A percentile compares a stretch with the other conserved stretches of the same genome.
phyloP scores from a whole-genome alignment of 495 filamentous ascomycete species.

The Oleoguttula mirabilis region DNA sequence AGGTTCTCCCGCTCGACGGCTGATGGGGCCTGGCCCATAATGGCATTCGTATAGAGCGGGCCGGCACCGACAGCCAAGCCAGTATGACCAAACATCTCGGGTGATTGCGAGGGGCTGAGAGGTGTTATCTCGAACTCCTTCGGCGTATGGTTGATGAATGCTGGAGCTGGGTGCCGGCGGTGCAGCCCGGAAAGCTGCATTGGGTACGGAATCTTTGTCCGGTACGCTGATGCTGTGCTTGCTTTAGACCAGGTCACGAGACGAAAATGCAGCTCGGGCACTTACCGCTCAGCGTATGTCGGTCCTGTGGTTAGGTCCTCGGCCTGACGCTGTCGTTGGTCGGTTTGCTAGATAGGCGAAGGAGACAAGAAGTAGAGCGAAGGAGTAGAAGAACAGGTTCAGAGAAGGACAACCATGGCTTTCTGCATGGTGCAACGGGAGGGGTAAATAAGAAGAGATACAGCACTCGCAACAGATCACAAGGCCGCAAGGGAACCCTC shows the following conservation, averaged over 20 bases:
- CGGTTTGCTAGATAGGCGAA: no score
- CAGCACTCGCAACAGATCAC: neutral
- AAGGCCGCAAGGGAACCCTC: slow-evolving; percentile 12
- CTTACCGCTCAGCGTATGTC: no score
- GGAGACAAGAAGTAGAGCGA: no score
- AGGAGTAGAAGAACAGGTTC: no score
- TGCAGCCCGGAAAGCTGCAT: slow-evolving; percentile 17
- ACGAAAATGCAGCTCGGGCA: no score
- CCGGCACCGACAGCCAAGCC: slow-evolving; percentile 9
- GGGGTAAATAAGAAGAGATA: no score
- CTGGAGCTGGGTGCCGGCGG: slow-evolving; percentile 6
- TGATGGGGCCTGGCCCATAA: slow-evolving; percentile 15
- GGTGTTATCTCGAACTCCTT: slow-evolving; percentile 8
- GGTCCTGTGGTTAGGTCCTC: no score
- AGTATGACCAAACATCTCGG: slow-evolving; percentile 10
- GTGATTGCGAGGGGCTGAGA: slow-evolving; percentile 3
- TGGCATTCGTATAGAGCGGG: slow-evolving; percentile 9
- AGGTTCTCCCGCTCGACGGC: slow-evolving; percentile 5
- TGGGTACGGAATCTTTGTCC: slow-evolving; percentile 9
- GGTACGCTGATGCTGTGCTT: slow-evolving; percentile 17
- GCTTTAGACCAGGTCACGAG: slow-evolving; percentile 3
- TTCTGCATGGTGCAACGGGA: slow-evolving; percentile 4
- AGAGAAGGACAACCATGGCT: neutral
- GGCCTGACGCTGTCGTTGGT: no score
- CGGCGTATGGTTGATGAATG: slow-evolving; percentile 17